These are phyloP conservation scores for Pleurozium schreberi DNA, from an alignment of 225 moss, liverwort and hornwort genomes.

Conservation along the genomic window DNA sequence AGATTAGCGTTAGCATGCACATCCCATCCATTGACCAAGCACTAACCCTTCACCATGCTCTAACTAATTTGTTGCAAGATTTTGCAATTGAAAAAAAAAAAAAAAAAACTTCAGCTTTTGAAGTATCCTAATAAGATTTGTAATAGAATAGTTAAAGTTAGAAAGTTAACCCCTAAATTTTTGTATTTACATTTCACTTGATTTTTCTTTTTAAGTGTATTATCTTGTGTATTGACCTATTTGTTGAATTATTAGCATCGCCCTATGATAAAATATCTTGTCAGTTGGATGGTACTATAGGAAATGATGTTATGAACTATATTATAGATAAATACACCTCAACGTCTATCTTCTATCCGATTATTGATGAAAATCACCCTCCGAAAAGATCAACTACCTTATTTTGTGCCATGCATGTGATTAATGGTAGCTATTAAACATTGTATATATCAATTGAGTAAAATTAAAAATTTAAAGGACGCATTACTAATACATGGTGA, in stretches of 20 bases:
- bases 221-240: no score
- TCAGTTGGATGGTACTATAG: accelerated
- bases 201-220: neutral
- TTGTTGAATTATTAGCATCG: neutral
- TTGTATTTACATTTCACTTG: accelerated
- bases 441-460: neutral
- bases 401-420: neutral
- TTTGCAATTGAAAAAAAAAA: neutral
- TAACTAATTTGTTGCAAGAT: neutral
- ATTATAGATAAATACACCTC: neutral
- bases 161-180: neutral
- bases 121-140: neutral
- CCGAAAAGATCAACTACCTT: neutral
- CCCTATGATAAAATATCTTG: neutral
- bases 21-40: neutral
- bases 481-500: accelerated
- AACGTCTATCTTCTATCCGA: neutral
- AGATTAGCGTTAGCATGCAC: neutral
- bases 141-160: neutral
- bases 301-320: neutral
- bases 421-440: accelerated
- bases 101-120: neutral
- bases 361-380: neutral
- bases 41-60: neutral
- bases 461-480: neutral